These are phyloP conservation scores for Xylariales sp. DNA, from an alignment of 2,329 filamentous ascomycete species.

Conservation along the genomic window DNA sequence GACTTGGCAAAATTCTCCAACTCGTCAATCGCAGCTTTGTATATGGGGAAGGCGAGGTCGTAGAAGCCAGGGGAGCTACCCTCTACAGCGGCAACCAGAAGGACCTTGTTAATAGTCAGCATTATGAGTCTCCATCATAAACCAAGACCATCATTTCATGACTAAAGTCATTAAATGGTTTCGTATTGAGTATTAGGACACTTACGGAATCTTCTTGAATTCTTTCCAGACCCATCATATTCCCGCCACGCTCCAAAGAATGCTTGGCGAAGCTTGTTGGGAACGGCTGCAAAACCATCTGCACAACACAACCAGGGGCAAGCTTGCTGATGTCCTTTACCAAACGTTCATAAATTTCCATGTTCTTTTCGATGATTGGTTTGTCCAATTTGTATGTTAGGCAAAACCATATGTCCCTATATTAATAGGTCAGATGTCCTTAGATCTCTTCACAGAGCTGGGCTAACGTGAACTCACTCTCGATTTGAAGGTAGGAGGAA, in stretches of 20 bases:
- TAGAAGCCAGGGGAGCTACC: conserved; percentile 11
- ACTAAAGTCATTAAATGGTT: too few species aligned
- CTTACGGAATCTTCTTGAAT: conserved; percentile 21
- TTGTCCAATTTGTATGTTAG: conserved; percentile 12
- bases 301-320: conserved; percentile 20
- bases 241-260: conserved; percentile 30
- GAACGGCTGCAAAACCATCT: conserved; percentile 30
- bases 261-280: conserved; percentile 28
- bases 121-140: too few species aligned
- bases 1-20: conserved; percentile 12
- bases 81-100: conserved; percentile 3
- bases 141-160: too few species aligned
- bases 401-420: conserved; percentile 9
- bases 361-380: conserved; percentile 27
- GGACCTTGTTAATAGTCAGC: too few species aligned
- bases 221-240: conserved; percentile 32
- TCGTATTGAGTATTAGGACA: too few species aligned
- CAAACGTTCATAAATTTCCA: conserved; percentile 33
- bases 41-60: conserved; percentile 23
- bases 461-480: conserved; percentile 1
- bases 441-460: too few species aligned
- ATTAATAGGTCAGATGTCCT: not conserved
- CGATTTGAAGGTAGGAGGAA: not conserved
- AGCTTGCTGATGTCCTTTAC: conserved; percentile 23
- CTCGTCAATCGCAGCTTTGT: conserved; percentile 21